Evolutionary conservation across 768 basidiomycete species (phyloP).

Genomic region (Heimioporus sp.): DNA sequence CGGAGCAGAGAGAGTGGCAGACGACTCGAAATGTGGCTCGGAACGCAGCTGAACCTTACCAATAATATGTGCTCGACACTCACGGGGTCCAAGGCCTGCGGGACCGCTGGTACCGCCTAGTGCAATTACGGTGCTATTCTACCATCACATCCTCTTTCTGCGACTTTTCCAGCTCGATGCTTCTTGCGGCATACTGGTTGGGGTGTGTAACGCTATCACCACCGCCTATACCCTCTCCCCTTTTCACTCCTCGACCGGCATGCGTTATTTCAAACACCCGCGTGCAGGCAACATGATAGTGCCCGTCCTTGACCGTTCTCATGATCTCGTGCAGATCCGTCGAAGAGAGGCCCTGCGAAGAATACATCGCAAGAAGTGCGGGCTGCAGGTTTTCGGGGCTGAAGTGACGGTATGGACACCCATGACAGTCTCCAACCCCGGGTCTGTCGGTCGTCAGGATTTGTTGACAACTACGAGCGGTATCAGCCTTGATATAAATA

Average conservation of each 20-base stretch:
- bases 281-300: constrained; percentile 96
- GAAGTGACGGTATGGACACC: constrained; percentile 94
- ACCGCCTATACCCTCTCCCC: constrained; percentile 83
- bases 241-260: constrained; percentile 63
- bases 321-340: constrained; percentile 82
- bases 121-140: constrained; percentile 11
- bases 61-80: constrained; percentile 3
- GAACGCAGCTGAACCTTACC: constrained; percentile 6
- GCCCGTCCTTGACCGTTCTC: constrained; percentile 69
- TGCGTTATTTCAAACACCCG: constrained; percentile 96
- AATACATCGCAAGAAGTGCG: constrained; percentile 68
- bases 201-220: constrained; percentile 93
- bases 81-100: constrained; percentile 13
- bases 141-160: constrained; percentile 45
- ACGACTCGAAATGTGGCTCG: constrained; percentile 27
- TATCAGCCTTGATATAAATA: background rate
- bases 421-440: constrained; percentile 65
- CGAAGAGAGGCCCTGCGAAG: constrained; percentile 58
- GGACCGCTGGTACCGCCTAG: constrained; percentile 24
- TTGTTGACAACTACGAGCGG: constrained; percentile 73
- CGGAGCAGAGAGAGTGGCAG: constrained; percentile 15
- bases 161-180: constrained; percentile 60
- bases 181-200: constrained; percentile 81
- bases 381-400: constrained; percentile 78
- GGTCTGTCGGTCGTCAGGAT: constrained; percentile 75